These are phyloP conservation scores for Pseudodiploospora longispora DNA, from an alignment of 2,329 filamentous ascomycete genomes.

Conservation along the genomic window DNA sequence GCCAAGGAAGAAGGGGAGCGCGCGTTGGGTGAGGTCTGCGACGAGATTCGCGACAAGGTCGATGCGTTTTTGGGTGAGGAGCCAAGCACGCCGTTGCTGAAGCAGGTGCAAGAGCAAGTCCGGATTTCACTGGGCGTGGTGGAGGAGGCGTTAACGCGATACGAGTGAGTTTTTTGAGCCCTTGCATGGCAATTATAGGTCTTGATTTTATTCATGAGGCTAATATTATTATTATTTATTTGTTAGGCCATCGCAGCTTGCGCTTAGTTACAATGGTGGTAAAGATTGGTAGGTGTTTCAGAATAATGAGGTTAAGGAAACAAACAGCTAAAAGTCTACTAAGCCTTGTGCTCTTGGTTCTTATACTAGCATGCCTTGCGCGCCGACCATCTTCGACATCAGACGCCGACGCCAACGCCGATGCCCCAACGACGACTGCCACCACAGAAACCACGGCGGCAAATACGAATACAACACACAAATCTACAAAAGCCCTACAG, in stretches of 20 bases:
- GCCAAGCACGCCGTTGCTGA: slow-evolving; percentile 32
- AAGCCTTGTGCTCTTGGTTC: slow-evolving; percentile 71
- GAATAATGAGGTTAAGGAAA: neutral
- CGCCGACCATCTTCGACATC: slow-evolving; percentile 20
- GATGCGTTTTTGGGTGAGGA: slow-evolving; percentile 5
- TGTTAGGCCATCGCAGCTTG: no score
- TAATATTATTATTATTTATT: no score
- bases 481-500: slow-evolving; percentile 40
- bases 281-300: no score
- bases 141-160: slow-evolving; percentile 64
- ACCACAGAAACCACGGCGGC: neutral
- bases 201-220: no score
- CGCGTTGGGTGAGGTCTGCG: slow-evolving; percentile 5
- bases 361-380: slow-evolving; percentile 64
- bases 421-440: slow-evolving; percentile 8
- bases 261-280: no score
- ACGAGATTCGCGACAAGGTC: slow-evolving; percentile 5
- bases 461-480: no score
- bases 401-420: slow-evolving; percentile 16
- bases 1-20: no score
- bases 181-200: no score
- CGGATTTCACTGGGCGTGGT: slow-evolving; percentile 65
- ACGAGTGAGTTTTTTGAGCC: slow-evolving; percentile 48
- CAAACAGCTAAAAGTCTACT: slow-evolving; percentile 8
- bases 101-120: slow-evolving; percentile 65